These are phyloP conservation scores for Entoloma clypeatum DNA, from an alignment of 1,284 basidiomycete species.

Conservation along the genomic window DNA sequence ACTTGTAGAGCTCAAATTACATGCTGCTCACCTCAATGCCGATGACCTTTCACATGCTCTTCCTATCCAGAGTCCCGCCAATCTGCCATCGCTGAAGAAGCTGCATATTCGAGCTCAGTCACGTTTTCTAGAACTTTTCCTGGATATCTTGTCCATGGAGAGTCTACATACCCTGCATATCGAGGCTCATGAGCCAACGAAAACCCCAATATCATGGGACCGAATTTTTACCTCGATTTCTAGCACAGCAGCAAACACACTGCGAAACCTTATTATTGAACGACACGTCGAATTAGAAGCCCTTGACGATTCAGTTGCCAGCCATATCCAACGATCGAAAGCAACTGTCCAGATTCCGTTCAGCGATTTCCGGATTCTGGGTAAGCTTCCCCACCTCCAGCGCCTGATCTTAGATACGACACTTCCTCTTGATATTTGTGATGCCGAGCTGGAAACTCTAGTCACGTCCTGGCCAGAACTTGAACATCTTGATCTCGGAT, in stretches of 20 bases:
- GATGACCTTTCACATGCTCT: conserved; percentile 26
- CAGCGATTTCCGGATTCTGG: conserved; percentile 30
- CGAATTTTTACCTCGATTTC: conserved; percentile 37
- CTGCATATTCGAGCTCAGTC: conserved; percentile 43
- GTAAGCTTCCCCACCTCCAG: conserved; percentile 30
- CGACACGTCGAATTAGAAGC: conserved; percentile 35
- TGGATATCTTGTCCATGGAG: conserved; percentile 29
- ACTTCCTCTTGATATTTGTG: conserved; percentile 37
- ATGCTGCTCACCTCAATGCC: conserved; percentile 40
- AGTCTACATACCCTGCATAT: conserved; percentile 39
- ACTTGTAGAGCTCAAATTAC: conserved; percentile 45
- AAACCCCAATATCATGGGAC: conserved; percentile 33
- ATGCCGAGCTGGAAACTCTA: conserved; percentile 38
- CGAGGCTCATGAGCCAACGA: conserved; percentile 38
- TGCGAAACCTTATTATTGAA: conserved; percentile 45
- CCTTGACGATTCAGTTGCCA: conserved; percentile 15
- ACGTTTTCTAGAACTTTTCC: conserved; percentile 35
- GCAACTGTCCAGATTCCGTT: conserved; percentile 18
- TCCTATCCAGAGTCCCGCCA: conserved; percentile 6
- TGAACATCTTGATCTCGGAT: conserved; percentile 41
- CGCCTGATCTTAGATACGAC: conserved; percentile 41
- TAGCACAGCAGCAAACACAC: conserved; percentile 31
- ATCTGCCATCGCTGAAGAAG: conserved; percentile 41
- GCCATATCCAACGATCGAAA: conserved; percentile 12
- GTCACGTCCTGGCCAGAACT: conserved; percentile 45